Conservation (phyloP, 257 asterid species). For the Parsonsia alboflavescens region DNA sequence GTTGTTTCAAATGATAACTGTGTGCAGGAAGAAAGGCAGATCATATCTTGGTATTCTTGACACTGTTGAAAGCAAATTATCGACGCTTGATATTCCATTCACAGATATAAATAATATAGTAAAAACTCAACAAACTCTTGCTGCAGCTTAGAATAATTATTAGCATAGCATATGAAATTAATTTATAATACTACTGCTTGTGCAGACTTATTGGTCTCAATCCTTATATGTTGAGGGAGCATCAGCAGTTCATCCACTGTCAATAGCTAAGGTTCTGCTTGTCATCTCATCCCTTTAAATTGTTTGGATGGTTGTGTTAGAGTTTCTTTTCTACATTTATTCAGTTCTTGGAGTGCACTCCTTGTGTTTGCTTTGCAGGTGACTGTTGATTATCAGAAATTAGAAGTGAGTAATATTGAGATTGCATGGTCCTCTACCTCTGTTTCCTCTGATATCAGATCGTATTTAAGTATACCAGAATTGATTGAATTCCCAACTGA, state of each 20-base stretch:
- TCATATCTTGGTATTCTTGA: constrained; percentile 82
- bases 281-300: constrained; percentile 16
- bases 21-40: constrained; percentile 76
- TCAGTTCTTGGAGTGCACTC: neutral
- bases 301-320: constrained; percentile 3
- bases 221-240: constrained; percentile 84
- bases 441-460: constrained; percentile 30
- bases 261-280: constrained; percentile 75
- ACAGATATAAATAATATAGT: constrained; percentile 76
- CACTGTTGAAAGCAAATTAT: constrained; percentile 46
- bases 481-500: constrained; percentile 82
- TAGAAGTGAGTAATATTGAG: constrained; percentile 58
- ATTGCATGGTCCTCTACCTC: constrained; percentile 74
- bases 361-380: constrained; percentile 57
- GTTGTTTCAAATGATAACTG: constrained; percentile 15
- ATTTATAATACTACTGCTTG: constrained; percentile 12
- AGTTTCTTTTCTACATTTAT: neutral
- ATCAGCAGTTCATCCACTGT: constrained; percentile 68
- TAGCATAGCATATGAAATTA: constrained; percentile 8
- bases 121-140: constrained; percentile 16
- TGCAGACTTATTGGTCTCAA: constrained; percentile 59
- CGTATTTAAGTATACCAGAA: constrained; percentile 72
- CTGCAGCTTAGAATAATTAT: neutral
- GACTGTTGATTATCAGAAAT: constrained; percentile 56
- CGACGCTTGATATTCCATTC: constrained; percentile 66